Base-by-base conservation (phyloP, 2,329 filamentous ascomycete genomes). In the Teratosphaeria nubilosa region DNA sequence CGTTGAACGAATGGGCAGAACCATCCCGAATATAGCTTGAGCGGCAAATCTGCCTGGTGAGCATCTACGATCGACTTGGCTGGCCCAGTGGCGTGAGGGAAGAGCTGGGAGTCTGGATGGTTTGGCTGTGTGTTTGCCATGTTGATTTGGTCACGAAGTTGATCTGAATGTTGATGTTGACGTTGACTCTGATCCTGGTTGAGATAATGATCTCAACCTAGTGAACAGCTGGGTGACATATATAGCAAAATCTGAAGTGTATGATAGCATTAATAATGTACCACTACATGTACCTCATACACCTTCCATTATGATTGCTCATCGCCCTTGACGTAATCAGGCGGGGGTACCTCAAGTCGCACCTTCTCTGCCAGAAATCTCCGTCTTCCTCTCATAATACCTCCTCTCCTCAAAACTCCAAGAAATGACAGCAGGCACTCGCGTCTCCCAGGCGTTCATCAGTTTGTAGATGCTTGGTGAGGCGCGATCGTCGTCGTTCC, bases 1-100 rank as follows among this genome's bases (percentile, higher is more conserved):
- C 87, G 80, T 74, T 91, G 87, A 4, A 90, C 76, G 64, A 78
- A 79, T 56, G 81, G 80, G 66, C 80, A 92, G 55, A 52, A 59
- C 51, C 51, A 71, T 54, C 70, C 69, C 16, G 69, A 68, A 61
- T 70, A 72, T 48, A 72, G 63, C 51, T 70, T 71, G 11, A 71
- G 58, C 6, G 67, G 67, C 51, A 69, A 63, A 53, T 67, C 65
- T 6, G 61, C 59, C 58, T 68, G 63, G 41, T 71, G 70, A 7
- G 65, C 66, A 34, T 69, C 67, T 27, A 72, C 70, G 20, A 71
- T 66, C 53, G 61, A 57, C 56, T 75, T 75, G 31, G 77, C 78
- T 3, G 67, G 65, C 11, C 78, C 77, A 5, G 75, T 77, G 53
- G 77, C 76, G 59, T 74, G 70, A 1, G 76, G 73, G 61, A 77